These are phyloP conservation scores for Camelina sativa DNA, from an alignment of 345 rosid genomes.

Conservation along the genomic window DNA sequence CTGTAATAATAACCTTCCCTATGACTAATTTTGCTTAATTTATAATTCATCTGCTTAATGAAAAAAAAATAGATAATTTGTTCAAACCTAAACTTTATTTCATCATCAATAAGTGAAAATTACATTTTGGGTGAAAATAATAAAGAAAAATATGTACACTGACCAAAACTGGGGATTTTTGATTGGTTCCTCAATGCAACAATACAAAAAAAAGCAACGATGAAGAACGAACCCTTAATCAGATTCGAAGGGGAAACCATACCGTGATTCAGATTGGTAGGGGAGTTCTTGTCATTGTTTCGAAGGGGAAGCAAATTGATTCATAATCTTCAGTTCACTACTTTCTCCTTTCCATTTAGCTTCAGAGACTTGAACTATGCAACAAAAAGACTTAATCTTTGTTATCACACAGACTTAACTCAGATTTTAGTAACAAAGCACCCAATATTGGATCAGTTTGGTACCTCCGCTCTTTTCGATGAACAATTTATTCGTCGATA, in stretches of 20 bases:
- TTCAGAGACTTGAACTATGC: conserved; percentile 34
- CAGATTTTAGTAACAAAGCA: conserved; percentile 5
- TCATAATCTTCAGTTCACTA: conserved; percentile 16
- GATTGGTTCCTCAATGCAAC: conserved; percentile 37
- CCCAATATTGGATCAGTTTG: conserved; percentile 13
- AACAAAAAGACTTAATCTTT: conserved; percentile 16
- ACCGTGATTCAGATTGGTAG: too few species aligned
- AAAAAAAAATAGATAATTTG: background rate
- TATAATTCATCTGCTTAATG: background rate
- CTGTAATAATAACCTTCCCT: background rate
- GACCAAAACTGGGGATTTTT: conserved; percentile 4
- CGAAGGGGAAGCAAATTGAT: background rate
- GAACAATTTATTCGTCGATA: background rate
- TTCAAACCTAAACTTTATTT: background rate
- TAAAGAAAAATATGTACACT: conserved; percentile 5
- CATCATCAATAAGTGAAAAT: conserved; percentile 1
- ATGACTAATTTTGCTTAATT: background rate
- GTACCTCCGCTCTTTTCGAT: conserved; percentile 33
- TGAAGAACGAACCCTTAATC: conserved; percentile 36
- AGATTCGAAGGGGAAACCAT: too few species aligned
- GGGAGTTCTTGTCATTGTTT: too few species aligned
- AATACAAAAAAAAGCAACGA: conserved; percentile 18
- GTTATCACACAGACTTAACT: conserved; percentile 21
- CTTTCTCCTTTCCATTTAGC: conserved; percentile 17
- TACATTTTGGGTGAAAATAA: conserved; percentile 12